Evolutionary conservation across 345 rosid genomes (phyloP), one percentile per base, ranked within the genome.

Genomic region (Citrus australasica): DNA sequence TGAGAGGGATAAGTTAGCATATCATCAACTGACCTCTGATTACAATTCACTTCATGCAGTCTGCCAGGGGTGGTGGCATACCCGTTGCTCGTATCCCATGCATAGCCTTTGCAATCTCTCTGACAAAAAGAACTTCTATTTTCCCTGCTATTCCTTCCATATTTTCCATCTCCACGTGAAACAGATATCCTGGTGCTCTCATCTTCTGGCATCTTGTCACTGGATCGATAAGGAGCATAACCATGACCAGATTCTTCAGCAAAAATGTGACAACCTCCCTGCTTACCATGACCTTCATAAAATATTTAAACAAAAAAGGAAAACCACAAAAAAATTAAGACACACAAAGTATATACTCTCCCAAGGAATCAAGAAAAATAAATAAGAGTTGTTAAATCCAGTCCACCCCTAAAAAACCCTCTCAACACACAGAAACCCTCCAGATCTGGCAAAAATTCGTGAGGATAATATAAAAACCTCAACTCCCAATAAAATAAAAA

Each of bases 271-370:
- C 94, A 92, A 46, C 88, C 89, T 75, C 94, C 95, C 87, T 90
- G 97, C 98, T 90, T 94, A 85, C 88, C 93, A 82, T 96, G 91
- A 90, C 94, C 97, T 94, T 87, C 86, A 90, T 78, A 79, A 76
- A 79, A 83, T 67, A 86, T 74, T 83, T 74, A 76, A 84, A 76
- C 53, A 88, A 77, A 79, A 79, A 72, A 56, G 65, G 46, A 71
- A 75, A 30, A 81, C 70, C 69, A 25, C 27, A 70, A 84, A 27
- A 80, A 25, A 72, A 87, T 79, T 76, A 81, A 85, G 79, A 79
- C 17, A 78, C 33, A 69, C 76, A 81, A 74, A 38, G 56, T 10
- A 70, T 59, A 71, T 37, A 71, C 78, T 64, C 81, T 55, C 71
- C 42, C 72, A 27, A 10, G 24, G 65, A 60, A 71, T 25, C 51